These are phyloP conservation scores for Athelia sp. DNA, from an alignment of 1,284 basidiomycete species.

Conservation along the genomic window DNA sequence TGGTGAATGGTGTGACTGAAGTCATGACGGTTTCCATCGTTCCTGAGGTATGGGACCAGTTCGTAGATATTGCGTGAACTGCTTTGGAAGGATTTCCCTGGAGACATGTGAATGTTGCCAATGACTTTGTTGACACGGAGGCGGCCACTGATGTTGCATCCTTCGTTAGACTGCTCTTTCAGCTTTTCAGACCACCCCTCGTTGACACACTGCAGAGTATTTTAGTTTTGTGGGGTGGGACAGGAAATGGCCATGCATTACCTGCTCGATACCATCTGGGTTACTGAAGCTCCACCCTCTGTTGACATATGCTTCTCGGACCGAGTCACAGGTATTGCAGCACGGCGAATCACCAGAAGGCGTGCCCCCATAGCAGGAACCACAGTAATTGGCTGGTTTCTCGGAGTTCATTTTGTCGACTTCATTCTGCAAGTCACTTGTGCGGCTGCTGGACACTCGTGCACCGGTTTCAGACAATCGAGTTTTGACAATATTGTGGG, in stretches of 20 bases:
- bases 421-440: slow-evolving; percentile 75
- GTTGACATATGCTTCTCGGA: slow-evolving; percentile 85
- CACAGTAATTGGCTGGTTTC: slow-evolving; percentile 74
- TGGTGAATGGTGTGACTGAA: slow-evolving; percentile 89
- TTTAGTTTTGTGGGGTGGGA: not conserved
- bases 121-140: slow-evolving; percentile 97
- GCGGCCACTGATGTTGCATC: slow-evolving; percentile 89
- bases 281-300: slow-evolving; percentile 94
- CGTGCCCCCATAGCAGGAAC: slow-evolving; percentile 94
- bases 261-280: slow-evolving; percentile 92
- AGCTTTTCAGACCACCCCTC: slow-evolving; percentile 97
- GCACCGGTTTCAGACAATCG: slow-evolving; percentile 65
- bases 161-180: slow-evolving; percentile 88
- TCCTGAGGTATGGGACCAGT: slow-evolving; percentile 91
- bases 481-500: slow-evolving; percentile 87
- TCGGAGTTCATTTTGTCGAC: slow-evolving; percentile 72
- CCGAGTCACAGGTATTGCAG: slow-evolving; percentile 96
- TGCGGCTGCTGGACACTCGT: slow-evolving; percentile 52
- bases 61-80: slow-evolving; percentile 84
- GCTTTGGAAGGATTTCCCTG: slow-evolving; percentile 90
- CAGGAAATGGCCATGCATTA: slow-evolving; percentile 28
- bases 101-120: slow-evolving; percentile 86
- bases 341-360: slow-evolving; percentile 75
- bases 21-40: slow-evolving; percentile 85
- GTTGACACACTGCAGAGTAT: slow-evolving; percentile 66